Percentiles rank a stretch among this genome's conserved stretches.
phyloP scores from a whole-genome alignment of 2,329 filamentous ascomycete species.

The Ambrosiella xylebori region DNA sequence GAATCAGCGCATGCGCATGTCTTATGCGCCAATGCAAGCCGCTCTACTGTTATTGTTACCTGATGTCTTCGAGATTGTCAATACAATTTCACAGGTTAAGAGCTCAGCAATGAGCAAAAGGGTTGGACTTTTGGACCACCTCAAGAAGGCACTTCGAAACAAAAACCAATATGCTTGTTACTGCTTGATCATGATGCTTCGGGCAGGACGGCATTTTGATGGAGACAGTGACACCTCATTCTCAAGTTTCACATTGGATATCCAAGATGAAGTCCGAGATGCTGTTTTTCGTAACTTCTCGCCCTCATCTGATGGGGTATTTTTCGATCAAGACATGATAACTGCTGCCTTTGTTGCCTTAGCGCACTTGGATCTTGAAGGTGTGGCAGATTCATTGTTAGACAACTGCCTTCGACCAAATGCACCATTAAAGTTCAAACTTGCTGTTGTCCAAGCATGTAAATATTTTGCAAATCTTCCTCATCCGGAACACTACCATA shows the following conservation, averaged over 20 bases:
- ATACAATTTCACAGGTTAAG: slow-evolving; percentile 47
- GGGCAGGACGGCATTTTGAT: slow-evolving; percentile 46
- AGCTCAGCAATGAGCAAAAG: slow-evolving; percentile 47
- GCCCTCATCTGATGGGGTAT: slow-evolving; percentile 27
- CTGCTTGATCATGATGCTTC: slow-evolving; percentile 44
- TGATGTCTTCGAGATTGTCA: slow-evolving; percentile 53
- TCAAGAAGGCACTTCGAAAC: slow-evolving; percentile 45
- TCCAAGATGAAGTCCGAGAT: slow-evolving; percentile 51
- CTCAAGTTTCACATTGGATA: slow-evolving; percentile 50
- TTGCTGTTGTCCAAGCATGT: slow-evolving; percentile 44
- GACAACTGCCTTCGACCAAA: slow-evolving; percentile 38
- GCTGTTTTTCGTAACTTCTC: slow-evolving; percentile 42
- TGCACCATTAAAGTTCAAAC: slow-evolving; percentile 42
- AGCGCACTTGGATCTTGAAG: slow-evolving; percentile 42
- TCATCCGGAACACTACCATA: slow-evolving; percentile 31
- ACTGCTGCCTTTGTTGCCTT: slow-evolving; percentile 50
- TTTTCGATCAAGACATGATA: slow-evolving; percentile 46
- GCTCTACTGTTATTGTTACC: slow-evolving; percentile 45
- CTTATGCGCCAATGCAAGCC: slow-evolving; percentile 43
- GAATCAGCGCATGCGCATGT: slow-evolving; percentile 34
- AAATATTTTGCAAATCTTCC: slow-evolving; percentile 41
- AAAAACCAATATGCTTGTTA: slow-evolving; percentile 51
- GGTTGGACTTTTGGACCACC: slow-evolving; percentile 43
- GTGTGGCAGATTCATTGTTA: slow-evolving; percentile 37
- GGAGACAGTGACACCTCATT: slow-evolving; percentile 44